Conservation (phyloP, 2,329 filamentous ascomycete genomes). For the Botryotinia narcissicola region DNA sequence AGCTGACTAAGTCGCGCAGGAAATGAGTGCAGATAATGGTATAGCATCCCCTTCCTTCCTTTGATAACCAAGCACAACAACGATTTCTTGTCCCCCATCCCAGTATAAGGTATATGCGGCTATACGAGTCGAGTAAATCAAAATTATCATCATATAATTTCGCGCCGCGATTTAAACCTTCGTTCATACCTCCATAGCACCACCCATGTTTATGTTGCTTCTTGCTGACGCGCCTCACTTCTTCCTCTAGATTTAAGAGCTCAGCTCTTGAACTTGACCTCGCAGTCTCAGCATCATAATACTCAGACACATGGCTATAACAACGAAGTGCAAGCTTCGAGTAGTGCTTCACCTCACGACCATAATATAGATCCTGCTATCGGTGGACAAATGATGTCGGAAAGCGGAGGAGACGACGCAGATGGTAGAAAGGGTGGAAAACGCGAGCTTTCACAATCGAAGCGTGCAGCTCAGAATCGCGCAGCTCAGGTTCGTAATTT, state of each 20-base stretch:
- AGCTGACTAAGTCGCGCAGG: slow-evolving; percentile 36
- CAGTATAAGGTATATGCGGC: slow-evolving; percentile 16
- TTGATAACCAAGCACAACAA: slow-evolving; percentile 14
- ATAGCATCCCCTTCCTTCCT: slow-evolving; percentile 15
- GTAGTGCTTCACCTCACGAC: slow-evolving; percentile 37
- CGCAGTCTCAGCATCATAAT: slow-evolving; percentile 24
- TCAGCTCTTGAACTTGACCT: slow-evolving; percentile 37
- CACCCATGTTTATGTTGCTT: slow-evolving; percentile 21
- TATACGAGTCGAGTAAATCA: slow-evolving; percentile 22
- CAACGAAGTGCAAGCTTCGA: slow-evolving; percentile 34
- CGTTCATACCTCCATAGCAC: not conserved
- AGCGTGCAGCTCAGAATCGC: slow-evolving; percentile 50
- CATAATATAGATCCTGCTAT: slow-evolving; percentile 41
- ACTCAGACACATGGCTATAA: slow-evolving; percentile 36
- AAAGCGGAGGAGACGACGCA: slow-evolving; percentile 35
- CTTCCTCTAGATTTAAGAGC: slow-evolving; percentile 38
- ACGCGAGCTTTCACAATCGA: slow-evolving; percentile 84
- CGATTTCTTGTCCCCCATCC: slow-evolving; percentile 10
- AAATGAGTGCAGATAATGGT: slow-evolving; percentile 37
- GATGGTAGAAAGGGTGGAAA: slow-evolving; percentile 73
- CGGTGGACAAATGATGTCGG: slow-evolving; percentile 36
- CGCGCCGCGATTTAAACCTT: not conserved
- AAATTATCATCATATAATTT: not conserved
- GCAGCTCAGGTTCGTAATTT: slow-evolving; percentile 80
- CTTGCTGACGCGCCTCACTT: slow-evolving; percentile 38